phyloP scores from a whole-genome alignment of 495 filamentous ascomycete genomes.

The Articulospora tetracladia region DNA sequence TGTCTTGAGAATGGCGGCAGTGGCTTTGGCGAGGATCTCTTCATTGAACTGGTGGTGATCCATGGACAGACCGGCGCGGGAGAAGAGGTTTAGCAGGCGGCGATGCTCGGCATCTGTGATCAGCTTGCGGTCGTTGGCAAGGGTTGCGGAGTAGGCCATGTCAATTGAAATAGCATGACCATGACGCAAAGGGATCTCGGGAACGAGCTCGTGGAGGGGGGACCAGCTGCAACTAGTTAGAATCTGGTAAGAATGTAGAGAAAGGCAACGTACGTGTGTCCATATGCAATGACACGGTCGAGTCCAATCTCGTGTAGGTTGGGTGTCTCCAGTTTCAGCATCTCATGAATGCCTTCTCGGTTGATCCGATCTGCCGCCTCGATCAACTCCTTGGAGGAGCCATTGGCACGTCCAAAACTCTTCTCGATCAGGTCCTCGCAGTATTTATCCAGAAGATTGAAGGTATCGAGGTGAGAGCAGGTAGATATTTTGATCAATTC shows the following conservation, averaged over 20 bases:
- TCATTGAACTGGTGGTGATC: slow-evolving; percentile 59
- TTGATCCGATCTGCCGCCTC: slow-evolving; percentile 58
- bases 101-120: slow-evolving; percentile 48
- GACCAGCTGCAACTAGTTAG: slow-evolving; percentile 40
- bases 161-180: slow-evolving; percentile 65
- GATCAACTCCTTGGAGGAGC: slow-evolving; percentile 39
- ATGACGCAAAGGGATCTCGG: slow-evolving; percentile 56
- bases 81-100: slow-evolving; percentile 55
- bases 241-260: not conserved
- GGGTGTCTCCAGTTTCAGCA: slow-evolving; percentile 60
- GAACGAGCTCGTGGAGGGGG: slow-evolving; percentile 58
- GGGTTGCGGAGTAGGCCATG: slow-evolving; percentile 62
- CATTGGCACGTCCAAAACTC: slow-evolving; percentile 51
- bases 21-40: slow-evolving; percentile 52
- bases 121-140: slow-evolving; percentile 49
- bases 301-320: slow-evolving; percentile 62
- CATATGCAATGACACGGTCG: slow-evolving; percentile 63
- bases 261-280: slow-evolving; percentile 41
- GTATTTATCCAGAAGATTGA: slow-evolving; percentile 56
- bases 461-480: slow-evolving; percentile 54
- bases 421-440: slow-evolving; percentile 56
- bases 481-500: slow-evolving; percentile 66
- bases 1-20: slow-evolving; percentile 59
- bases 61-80: slow-evolving; percentile 57
- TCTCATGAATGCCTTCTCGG: slow-evolving; percentile 53